Percentiles rank a stretch among this genome's conserved stretches.
Conservation (phyloP, 352 stramenopile genomes). For the Saprolegnia diclina region DNA sequence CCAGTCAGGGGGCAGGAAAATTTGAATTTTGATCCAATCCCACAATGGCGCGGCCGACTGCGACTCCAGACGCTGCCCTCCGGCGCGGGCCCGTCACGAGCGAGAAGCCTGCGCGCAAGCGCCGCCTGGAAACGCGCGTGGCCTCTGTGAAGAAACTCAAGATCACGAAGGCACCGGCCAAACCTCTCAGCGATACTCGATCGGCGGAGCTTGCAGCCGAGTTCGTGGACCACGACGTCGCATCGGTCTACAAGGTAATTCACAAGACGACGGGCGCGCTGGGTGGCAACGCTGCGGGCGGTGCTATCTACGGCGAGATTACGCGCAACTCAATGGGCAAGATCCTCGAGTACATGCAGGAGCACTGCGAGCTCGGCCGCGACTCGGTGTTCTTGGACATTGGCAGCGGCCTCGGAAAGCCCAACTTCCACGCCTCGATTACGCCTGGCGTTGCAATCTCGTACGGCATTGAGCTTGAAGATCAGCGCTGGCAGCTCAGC, state of each 20-base stretch:
- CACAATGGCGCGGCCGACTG: background rate
- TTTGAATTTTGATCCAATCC: background rate
- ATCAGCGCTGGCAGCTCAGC: slow-evolving; percentile 91
- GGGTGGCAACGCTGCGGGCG: slow-evolving; percentile 91
- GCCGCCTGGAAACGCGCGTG: background rate
- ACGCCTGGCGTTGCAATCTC: slow-evolving; percentile 93
- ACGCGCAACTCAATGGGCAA: slow-evolving; percentile 96
- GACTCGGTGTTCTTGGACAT: slow-evolving; percentile 95
- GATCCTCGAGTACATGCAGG: slow-evolving; percentile 92
- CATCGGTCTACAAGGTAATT: slow-evolving; percentile 89
- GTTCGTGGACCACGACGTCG: slow-evolving; percentile 80
- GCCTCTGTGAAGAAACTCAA: background rate
- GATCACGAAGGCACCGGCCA: slow-evolving; percentile 37
- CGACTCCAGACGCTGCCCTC: background rate
- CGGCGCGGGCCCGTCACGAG: background rate
- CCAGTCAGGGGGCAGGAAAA: background rate
- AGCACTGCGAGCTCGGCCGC: slow-evolving; percentile 84
- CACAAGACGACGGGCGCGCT: slow-evolving; percentile 91
- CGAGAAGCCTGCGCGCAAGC: background rate
- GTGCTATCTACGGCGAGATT: slow-evolving; percentile 98
- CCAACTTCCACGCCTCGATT: slow-evolving; percentile 95
- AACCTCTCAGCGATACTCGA: slow-evolving; percentile 46
- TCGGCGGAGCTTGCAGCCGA: slow-evolving; percentile 61
- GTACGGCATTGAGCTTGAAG: slow-evolving; percentile 94
- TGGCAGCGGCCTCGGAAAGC: slow-evolving; percentile 95